phyloP scores from a whole-genome alignment of 2,329 filamentous ascomycete species.

The Scedosporium dehoogii region DNA sequence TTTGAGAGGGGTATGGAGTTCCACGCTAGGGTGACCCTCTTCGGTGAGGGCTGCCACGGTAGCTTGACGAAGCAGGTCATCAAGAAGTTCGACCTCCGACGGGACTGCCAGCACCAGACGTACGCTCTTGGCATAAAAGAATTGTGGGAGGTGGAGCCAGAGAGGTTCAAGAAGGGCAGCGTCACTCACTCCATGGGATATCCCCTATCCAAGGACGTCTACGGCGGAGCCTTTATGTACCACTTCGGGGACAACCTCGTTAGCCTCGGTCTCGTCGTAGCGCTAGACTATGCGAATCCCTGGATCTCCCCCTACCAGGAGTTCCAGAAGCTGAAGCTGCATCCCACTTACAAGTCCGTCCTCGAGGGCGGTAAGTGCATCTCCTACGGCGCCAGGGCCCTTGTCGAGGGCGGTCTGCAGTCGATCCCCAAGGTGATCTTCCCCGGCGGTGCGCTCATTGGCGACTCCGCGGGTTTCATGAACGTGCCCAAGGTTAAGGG shows the following conservation, averaged over 20 bases:
- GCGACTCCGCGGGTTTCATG: slow-evolving; percentile 91
- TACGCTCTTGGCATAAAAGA: slow-evolving; percentile 94
- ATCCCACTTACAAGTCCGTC: slow-evolving; percentile 77
- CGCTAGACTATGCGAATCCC: slow-evolving; percentile 91
- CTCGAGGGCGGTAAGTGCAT: slow-evolving; percentile 97
- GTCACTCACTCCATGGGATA: slow-evolving; percentile 90
- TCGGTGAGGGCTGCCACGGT: slow-evolving; percentile 92
- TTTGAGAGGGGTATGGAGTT: slow-evolving; percentile 99
- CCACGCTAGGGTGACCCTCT: slow-evolving; percentile 80
- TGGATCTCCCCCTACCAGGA: slow-evolving; percentile 94
- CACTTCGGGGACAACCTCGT: slow-evolving; percentile 98
- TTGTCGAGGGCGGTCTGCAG: slow-evolving; percentile 94
- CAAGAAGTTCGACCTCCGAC: slow-evolving; percentile 83
- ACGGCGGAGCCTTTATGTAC: slow-evolving; percentile 98
- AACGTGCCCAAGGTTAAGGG: slow-evolving; percentile 99
- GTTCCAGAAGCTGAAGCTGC: slow-evolving; percentile 97
- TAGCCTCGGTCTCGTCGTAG: slow-evolving; percentile 81
- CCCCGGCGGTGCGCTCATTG: slow-evolving; percentile 88
- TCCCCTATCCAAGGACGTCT: slow-evolving; percentile 77
- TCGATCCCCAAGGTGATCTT: slow-evolving; percentile 96
- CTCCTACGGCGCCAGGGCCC: slow-evolving; percentile 83
- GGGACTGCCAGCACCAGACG: slow-evolving; percentile 86
- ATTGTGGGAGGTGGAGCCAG: slow-evolving; percentile 91
- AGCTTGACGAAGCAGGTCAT: slow-evolving; percentile 91
- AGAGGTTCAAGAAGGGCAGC: slow-evolving; percentile 81